phyloP scores from a whole-genome alignment of 73 alveolate genomes.

The Uronychia setigera region DNA sequence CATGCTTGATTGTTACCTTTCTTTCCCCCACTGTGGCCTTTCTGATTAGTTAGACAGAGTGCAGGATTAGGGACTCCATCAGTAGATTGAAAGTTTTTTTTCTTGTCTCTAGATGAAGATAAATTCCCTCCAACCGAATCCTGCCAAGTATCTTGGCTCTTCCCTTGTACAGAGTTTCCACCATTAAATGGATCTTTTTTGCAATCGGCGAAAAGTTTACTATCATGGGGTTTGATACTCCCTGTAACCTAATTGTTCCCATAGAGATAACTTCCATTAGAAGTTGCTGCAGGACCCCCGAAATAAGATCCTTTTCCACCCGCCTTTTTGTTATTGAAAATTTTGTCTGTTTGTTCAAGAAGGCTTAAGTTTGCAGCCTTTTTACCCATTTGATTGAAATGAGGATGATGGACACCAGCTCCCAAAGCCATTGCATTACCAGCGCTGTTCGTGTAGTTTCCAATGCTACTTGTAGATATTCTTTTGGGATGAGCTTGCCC shows the following conservation, averaged over 20 bases:
- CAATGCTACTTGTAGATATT: background rate
- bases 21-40: background rate
- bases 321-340: background rate
- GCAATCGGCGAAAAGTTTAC: too few species aligned
- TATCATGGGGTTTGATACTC: background rate
- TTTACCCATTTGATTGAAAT: background rate
- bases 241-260: background rate
- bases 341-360: background rate
- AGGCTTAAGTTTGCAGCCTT: background rate
- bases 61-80: background rate
- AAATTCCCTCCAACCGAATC: background rate
- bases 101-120: background rate
- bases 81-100: background rate
- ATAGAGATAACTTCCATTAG: background rate
- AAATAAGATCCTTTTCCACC: background rate
- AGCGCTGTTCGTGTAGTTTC: background rate
- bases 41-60: background rate
- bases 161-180: background rate
- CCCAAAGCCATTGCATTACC: background rate
- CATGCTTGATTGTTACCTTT: background rate
- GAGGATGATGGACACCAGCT: background rate
- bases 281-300: background rate
- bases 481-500: background rate
- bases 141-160: background rate
- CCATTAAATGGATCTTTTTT: background rate